Percentiles rank a stretch among this genome's conserved stretches.
Evolutionary conservation across 495 filamentous ascomycete species (phyloP).

Genomic region (Darksidea phi): DNA sequence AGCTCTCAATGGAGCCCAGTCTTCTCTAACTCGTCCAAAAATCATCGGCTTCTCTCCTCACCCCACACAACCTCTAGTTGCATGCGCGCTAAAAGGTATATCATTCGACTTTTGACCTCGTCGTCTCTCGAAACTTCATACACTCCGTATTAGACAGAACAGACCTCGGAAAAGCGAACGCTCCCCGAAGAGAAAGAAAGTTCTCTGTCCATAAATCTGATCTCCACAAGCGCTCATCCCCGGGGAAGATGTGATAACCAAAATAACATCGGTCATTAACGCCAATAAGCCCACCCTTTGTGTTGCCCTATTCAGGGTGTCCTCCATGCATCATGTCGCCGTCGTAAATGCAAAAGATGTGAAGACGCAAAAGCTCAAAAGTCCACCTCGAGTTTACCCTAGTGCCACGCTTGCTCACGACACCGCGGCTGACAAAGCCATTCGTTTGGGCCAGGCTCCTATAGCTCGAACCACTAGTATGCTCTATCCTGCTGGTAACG

Average conservation of each 20-base stretch:
- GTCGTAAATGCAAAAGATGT: slow-evolving; percentile 35
- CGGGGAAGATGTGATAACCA: slow-evolving; percentile 2
- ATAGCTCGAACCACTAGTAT: background rate
- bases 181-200: background rate
- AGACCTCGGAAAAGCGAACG: too few relatives aligned
- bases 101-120: too few relatives aligned
- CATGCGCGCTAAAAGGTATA: too few relatives aligned
- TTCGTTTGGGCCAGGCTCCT: too few relatives aligned
- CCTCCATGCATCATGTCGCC: slow-evolving; percentile 30
- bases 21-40: too few relatives aligned
- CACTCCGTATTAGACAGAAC: background rate
- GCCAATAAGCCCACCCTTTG: slow-evolving; percentile 14
- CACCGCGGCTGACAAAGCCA: too few relatives aligned
- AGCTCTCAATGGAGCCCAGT: too few relatives aligned
- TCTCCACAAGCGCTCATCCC: background rate
- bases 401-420: too few relatives aligned
- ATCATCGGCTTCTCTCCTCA: too few relatives aligned
- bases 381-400: too few relatives aligned
- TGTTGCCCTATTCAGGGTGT: background rate
- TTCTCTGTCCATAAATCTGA: slow-evolving; percentile 3
- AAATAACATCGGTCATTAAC: slow-evolving; percentile 15
- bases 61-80: too few relatives aligned
- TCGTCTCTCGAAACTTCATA: too few relatives aligned
- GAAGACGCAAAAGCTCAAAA: slow-evolving; percentile 14
- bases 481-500: slow-evolving; percentile 8